Conservation (phyloP, 176 grass and related monocot species). For the Pharus latifolius region DNA sequence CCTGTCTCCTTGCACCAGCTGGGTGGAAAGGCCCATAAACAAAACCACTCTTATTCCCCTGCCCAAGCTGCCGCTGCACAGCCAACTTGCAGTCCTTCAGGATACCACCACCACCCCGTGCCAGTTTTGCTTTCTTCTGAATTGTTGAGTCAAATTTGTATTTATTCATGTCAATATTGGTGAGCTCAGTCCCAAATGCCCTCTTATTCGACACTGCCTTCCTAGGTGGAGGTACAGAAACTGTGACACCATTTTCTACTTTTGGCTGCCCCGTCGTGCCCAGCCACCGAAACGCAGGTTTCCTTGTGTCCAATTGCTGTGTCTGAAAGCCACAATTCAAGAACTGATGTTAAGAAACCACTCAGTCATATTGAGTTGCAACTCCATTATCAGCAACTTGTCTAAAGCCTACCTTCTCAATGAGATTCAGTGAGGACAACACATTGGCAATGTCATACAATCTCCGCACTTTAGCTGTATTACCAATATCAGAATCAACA, state of each 20-base stretch:
- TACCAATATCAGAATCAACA: background rate
- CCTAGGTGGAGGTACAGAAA: conserved; percentile 3
- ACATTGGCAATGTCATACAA: conserved; percentile 93
- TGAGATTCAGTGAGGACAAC: conserved; percentile 66
- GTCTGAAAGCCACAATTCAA: conserved; percentile 40
- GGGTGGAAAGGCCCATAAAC: conserved; percentile 89
- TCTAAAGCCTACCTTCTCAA: conserved; percentile 55
- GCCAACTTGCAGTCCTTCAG: conserved; percentile 43
- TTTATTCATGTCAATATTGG: conserved; percentile 47
- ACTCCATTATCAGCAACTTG: background rate
- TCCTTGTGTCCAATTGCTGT: conserved; percentile 54
- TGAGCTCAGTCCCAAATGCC: conserved; percentile 75
- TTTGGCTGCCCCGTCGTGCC: conserved; percentile 22
- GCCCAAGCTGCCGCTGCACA: conserved; percentile 24
- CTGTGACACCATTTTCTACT: conserved; percentile 22
- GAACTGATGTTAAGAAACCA: background rate
- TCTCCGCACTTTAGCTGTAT: conserved; percentile 74
- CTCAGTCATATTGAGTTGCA: background rate
- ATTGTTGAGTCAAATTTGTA: conserved; percentile 18
- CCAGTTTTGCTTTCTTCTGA: conserved; percentile 38
- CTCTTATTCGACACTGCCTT: conserved; percentile 49
- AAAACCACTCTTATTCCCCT: conserved; percentile 33
- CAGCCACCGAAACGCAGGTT: conserved; percentile 83
- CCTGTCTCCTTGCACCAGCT: conserved; percentile 31
- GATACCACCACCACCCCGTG: conserved; percentile 17